Base-by-base conservation (phyloP, 1,284 basidiomycete species). In the Leucoagaricus sp. region DNA sequence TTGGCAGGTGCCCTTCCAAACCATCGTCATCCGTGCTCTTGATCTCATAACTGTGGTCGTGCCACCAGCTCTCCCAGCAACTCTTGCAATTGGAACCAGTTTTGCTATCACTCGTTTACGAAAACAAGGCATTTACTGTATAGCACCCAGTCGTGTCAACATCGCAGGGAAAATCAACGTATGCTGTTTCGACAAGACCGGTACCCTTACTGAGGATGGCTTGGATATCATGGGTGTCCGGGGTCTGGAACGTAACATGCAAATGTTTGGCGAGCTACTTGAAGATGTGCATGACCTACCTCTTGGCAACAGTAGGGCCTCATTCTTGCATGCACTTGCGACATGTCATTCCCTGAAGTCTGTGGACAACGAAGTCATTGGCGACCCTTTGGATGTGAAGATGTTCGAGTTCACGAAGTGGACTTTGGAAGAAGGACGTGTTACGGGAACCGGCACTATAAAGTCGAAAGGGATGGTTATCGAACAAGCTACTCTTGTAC, bases 131-230 rank as follows among this genome's bases (percentile, higher is more conserved):
- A 93, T 99, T 58, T 99, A 93, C 76, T 99, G 97, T 71, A 98
- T 98, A 60, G 95, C 96, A 4, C 97, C 97, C 0, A 97, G 91
- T 64, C 82, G 97, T 29, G 93, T 99, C 65, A 99, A 99, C 68
- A 88, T 99, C 49, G 94, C 89, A 2, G 97, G 97, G 29, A 97
- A 98, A 75, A 82, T 99, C 75, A 98, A 99, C 63, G 91, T 99
- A 7, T 96, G 96, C 66, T 98, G 96, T 72, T 99, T 99, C 67
- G 97, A 99, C 80, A 99, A 99, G 77, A 99, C 97, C 1, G 97
- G 97, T 1, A 99, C 97, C 0, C 81, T 99, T 15, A 99, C 97
- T 0, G 97, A 98, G 72, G 97, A 99, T 63, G 97, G 97, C 0
- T 81, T 99, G 41, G 97, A 99, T 67, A 95, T 99, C 45, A 88